Conservation (phyloP, 2,329 filamentous ascomycete species). For the Arachnopeziza araneosa region DNA sequence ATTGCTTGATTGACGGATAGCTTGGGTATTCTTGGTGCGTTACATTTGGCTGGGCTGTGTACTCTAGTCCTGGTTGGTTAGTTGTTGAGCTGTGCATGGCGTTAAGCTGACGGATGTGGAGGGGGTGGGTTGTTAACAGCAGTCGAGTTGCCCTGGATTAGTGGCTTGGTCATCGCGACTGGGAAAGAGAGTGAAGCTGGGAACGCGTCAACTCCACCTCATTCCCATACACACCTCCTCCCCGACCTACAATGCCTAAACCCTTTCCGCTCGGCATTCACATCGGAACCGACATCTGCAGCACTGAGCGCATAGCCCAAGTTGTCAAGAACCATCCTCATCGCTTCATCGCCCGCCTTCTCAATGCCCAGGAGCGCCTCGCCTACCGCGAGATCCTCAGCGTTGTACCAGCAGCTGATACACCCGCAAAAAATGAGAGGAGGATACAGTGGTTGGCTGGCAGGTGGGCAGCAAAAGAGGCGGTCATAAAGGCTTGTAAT, state of each 20-base stretch:
- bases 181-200: no score
- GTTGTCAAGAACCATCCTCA: not conserved
- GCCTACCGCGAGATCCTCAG: slow-evolving; percentile 5
- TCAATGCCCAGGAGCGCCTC: not conserved
- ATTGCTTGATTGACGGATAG: no score
- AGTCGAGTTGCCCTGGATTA: no score
- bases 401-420: not conserved
- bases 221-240: no score
- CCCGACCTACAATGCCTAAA: slow-evolving; percentile 11
- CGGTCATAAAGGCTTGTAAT: slow-evolving; percentile 63
- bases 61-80: no score
- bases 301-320: slow-evolving; percentile 53
- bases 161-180: no score
- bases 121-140: no score
- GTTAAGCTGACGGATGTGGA: no score
- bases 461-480: slow-evolving; percentile 62
- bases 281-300: slow-evolving; percentile 76
- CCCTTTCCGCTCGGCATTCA: slow-evolving; percentile 61
- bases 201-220: no score
- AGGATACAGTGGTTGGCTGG: not conserved
- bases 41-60: no score
- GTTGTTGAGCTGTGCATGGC: no score
- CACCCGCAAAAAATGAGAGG: not conserved
- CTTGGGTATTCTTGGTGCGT: no score
- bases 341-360: not conserved